Evolutionary conservation across 2,329 filamentous ascomycete genomes (phyloP).

Genomic region (Diatrype stigma): DNA sequence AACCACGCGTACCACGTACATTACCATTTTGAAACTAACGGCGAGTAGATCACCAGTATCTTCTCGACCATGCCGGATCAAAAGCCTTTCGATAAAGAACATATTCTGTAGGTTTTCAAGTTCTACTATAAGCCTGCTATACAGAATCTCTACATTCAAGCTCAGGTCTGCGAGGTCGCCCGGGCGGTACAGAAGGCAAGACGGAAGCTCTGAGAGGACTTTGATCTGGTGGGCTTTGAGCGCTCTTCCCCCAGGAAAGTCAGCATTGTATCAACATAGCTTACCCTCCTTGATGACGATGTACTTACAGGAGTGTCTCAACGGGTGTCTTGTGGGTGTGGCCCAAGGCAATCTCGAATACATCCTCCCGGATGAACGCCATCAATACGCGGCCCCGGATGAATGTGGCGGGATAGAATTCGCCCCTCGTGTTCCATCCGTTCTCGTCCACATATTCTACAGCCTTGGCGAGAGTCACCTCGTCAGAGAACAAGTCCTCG

Average conservation of each 20-base stretch:
- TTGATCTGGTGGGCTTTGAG: constrained; percentile 31
- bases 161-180: constrained; percentile 32
- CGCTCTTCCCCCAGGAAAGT: constrained; percentile 18
- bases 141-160: constrained; percentile 28
- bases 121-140: constrained; percentile 41
- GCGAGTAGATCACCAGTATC: constrained; percentile 37
- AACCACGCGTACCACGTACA: constrained; percentile 5
- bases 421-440: constrained; percentile 34
- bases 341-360: constrained; percentile 53
- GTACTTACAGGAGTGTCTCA: constrained; percentile 29
- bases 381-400: constrained; percentile 32
- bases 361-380: constrained; percentile 51
- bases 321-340: constrained; percentile 32
- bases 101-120: constrained; percentile 52
- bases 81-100: constrained; percentile 54
- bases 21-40: constrained; percentile 45
- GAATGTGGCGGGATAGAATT: constrained; percentile 28
- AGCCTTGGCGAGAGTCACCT: constrained; percentile 21
- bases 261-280: background rate
- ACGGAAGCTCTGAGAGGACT: constrained; percentile 32
- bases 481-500: constrained; percentile 29
- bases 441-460: constrained; percentile 26
- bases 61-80: constrained; percentile 40
- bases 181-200: constrained; percentile 34
- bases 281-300: constrained; percentile 6